phyloP scores from a whole-genome alignment of 139 green algal species.

The Raphidocelis subcapitata region DNA sequence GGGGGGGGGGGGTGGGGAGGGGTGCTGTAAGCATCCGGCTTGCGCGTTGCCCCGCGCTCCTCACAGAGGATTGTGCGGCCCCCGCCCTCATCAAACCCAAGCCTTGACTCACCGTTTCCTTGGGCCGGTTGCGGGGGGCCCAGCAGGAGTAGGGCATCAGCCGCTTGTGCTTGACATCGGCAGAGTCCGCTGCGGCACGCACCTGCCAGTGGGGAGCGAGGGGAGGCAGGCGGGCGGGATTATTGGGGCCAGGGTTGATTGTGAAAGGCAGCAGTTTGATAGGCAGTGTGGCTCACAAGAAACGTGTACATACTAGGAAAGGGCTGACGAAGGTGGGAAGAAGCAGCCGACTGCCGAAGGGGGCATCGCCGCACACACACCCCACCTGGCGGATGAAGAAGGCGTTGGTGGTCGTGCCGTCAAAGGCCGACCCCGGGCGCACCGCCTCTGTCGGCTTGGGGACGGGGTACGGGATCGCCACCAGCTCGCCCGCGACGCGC shows the following conservation, averaged over 20 bases:
- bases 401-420: conserved; percentile 35
- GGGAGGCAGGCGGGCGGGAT: background rate
- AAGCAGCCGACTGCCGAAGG: background rate
- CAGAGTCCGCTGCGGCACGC: conserved; percentile 24
- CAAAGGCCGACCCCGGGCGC: conserved; percentile 36
- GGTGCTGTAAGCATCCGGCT: background rate
- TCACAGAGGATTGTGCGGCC: background rate
- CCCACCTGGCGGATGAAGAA: no score
- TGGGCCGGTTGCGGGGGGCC: conserved; percentile 56
- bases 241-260: no score
- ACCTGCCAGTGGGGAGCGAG: background rate
- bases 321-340: background rate
- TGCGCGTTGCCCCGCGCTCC: background rate
- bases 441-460: conserved; percentile 35
- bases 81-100: background rate
- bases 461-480: conserved; percentile 29
- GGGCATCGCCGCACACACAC: conserved; percentile 4
- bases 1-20: background rate
- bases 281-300: background rate
- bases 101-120: conserved; percentile 40
- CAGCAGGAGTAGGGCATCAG: conserved; percentile 53
- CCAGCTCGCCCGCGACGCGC: conserved; percentile 24
- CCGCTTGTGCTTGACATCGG: conserved; percentile 35
- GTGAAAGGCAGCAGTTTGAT: conserved; percentile 8
- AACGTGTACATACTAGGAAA: background rate